These are phyloP conservation scores for Hypoxylon sp. DNA, from an alignment of 2,329 filamentous ascomycete genomes.

Conservation along the genomic window DNA sequence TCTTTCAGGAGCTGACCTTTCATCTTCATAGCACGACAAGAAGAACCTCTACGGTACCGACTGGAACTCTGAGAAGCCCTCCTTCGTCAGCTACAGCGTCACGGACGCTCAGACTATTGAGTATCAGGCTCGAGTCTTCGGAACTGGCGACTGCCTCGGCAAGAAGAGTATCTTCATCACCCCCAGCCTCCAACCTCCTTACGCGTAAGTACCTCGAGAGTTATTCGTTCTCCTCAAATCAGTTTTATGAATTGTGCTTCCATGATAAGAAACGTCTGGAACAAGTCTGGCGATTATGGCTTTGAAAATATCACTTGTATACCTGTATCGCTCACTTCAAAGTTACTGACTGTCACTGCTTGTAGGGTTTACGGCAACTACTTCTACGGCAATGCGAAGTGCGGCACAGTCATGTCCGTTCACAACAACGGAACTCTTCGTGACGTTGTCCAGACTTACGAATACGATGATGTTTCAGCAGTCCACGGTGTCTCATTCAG, in stretches of 20 bases:
- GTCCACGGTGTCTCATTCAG: slow-evolving; percentile 64
- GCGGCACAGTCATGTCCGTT: slow-evolving; percentile 57
- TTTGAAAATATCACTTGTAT: background rate
- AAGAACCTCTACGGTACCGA: slow-evolving; percentile 51
- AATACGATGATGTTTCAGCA: slow-evolving; percentile 58
- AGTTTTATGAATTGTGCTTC: background rate
- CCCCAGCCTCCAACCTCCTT: slow-evolving; percentile 43
- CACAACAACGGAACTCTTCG: slow-evolving; percentile 57
- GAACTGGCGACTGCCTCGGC: slow-evolving; percentile 40
- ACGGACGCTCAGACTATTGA: slow-evolving; percentile 43
- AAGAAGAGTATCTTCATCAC: slow-evolving; percentile 47
- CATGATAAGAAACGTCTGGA: background rate
- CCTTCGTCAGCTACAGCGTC: slow-evolving; percentile 50
- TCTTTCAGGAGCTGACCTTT: slow-evolving; percentile 5
- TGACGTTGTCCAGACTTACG: slow-evolving; percentile 60
- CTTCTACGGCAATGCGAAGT: slow-evolving; percentile 48
- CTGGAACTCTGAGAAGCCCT: slow-evolving; percentile 42
- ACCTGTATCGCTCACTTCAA: background rate
- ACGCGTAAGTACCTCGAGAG: slow-evolving; percentile 28
- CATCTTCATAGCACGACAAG: slow-evolving; percentile 49
- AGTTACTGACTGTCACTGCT: background rate
- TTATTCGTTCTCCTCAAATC: background rate
- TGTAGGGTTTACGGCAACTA: slow-evolving; percentile 49
- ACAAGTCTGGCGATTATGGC: background rate
- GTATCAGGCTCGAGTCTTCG: slow-evolving; percentile 37